phyloP scores from a whole-genome alignment of 2,329 filamentous ascomycete species.

The Diplodia mutila region DNA sequence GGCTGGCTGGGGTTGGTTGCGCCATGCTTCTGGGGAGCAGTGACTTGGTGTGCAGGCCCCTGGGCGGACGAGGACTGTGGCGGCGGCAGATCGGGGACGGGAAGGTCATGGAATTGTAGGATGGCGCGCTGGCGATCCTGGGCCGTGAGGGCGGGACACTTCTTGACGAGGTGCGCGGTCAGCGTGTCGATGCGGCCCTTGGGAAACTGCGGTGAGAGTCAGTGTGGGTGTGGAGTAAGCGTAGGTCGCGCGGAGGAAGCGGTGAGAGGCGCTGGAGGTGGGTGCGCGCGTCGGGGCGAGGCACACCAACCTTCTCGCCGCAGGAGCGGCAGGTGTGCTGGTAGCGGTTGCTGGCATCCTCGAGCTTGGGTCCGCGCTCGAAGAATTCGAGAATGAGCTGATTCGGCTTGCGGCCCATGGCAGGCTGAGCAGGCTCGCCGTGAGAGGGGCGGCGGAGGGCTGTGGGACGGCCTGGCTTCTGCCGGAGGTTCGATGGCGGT shows the following conservation, averaged over 20 bases:
- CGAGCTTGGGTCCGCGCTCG: conserved; percentile 80
- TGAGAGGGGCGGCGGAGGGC: neutral
- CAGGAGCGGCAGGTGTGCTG: conserved; percentile 88
- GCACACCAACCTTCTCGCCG: conserved; percentile 65
- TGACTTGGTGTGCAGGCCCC: conserved; percentile 26
- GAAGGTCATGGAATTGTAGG: conserved; percentile 72
- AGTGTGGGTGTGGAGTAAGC: conserved; percentile 23
- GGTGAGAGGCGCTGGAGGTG: conserved; percentile 17
- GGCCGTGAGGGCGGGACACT: conserved; percentile 77
- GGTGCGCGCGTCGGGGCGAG: conserved; percentile 17
- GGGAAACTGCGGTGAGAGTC: conserved; percentile 61
- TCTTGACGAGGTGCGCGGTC: conserved; percentile 80
- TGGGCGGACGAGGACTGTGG: conserved; percentile 31
- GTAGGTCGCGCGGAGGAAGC: conserved; percentile 21
- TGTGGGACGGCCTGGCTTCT: neutral
- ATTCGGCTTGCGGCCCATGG: conserved; percentile 83
- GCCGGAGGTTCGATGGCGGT: conserved; percentile 1
- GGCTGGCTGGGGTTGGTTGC: conserved; percentile 36
- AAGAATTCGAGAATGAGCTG: conserved; percentile 87
- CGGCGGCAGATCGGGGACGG: conserved; percentile 61
- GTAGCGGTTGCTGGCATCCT: conserved; percentile 89
- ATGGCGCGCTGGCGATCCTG: conserved; percentile 76
- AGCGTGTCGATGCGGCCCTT: conserved; percentile 87
- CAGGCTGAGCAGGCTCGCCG: neutral
- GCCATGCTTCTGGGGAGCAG: conserved; percentile 31